phyloP scores from a whole-genome alignment of 441 rosid genomes.

The Pelargonium myrrhifolium region DNA sequence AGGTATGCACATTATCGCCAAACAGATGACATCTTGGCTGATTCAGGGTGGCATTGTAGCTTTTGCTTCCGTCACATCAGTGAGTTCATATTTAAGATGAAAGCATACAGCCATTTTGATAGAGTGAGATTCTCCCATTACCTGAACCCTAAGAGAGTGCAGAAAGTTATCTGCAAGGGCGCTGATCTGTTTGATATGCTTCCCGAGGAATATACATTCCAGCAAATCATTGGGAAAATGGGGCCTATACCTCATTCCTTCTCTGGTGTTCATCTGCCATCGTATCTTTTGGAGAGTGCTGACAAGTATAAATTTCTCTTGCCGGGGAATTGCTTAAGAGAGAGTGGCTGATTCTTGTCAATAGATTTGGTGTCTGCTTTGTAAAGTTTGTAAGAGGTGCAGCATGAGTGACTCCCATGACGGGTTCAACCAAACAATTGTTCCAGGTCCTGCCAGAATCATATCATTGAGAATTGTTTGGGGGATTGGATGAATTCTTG shows the following conservation, averaged over 20 bases:
- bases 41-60: conserved; percentile 1
- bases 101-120: conserved; percentile 22
- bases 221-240: conserved; percentile 23
- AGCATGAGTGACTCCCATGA: neutral
- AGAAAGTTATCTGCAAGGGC: conserved; percentile 22
- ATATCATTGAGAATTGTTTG: neutral
- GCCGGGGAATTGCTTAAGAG: conserved; percentile 13
- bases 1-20: conserved; percentile 6
- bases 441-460: neutral
- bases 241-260: conserved; percentile 23
- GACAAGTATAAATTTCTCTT: neutral
- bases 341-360: conserved; percentile 11
- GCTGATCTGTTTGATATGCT: conserved; percentile 24
- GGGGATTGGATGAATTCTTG: neutral
- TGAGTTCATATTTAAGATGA: conserved; percentile 12
- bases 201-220: conserved; percentile 23
- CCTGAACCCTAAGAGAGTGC: conserved; percentile 18
- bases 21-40: neutral
- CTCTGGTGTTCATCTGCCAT: conserved; percentile 23
- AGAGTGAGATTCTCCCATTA: conserved; percentile 15
- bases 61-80: conserved; percentile 4
- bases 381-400: neutral
- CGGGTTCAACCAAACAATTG: too few species aligned
- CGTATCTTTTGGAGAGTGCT: conserved; percentile 16
- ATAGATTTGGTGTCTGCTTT: neutral